These are phyloP conservation scores for Puccinia coronata DNA, from an alignment of 1,284 basidiomycete genomes.

Conservation along the genomic window DNA sequence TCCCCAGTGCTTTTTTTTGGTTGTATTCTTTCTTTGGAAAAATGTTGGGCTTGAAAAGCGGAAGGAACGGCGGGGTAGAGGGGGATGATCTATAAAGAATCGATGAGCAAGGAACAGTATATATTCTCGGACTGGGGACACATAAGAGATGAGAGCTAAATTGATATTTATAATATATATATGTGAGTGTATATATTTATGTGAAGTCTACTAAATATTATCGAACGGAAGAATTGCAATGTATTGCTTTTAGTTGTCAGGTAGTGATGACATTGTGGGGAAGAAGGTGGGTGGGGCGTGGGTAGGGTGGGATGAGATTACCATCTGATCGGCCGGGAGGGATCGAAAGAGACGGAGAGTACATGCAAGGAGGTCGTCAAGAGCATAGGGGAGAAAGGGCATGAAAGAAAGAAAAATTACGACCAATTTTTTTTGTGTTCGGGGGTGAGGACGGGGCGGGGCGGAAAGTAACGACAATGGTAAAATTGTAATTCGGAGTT, in stretches of 20 bases:
- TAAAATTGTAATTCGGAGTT: not conserved
- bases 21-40: not conserved
- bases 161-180: conserved; percentile 6
- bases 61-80: not conserved
- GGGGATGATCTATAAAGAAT: conserved; percentile 12
- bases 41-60: not conserved
- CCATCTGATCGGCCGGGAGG: not conserved
- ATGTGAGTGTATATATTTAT: not conserved
- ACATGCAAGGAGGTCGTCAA: not conserved
- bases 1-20: not conserved
- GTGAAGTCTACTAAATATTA: not conserved
- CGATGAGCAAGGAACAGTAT: not conserved
- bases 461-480: conserved; percentile 9
- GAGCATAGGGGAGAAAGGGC: not conserved
- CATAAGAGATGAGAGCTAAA: not conserved
- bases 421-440: not conserved
- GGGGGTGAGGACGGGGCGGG: too few species aligned
- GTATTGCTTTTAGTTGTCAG: not conserved
- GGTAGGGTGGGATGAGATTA: too few species aligned
- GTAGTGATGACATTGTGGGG: not conserved
- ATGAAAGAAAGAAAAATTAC: not conserved
- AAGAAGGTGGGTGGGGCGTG: too few species aligned
- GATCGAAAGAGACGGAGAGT: conserved; percentile 4
- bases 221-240: conserved; percentile 11
- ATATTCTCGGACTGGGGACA: not conserved